Evolutionary conservation across 768 basidiomycete genomes (phyloP).

Genomic region (Chalciporus chontae): DNA sequence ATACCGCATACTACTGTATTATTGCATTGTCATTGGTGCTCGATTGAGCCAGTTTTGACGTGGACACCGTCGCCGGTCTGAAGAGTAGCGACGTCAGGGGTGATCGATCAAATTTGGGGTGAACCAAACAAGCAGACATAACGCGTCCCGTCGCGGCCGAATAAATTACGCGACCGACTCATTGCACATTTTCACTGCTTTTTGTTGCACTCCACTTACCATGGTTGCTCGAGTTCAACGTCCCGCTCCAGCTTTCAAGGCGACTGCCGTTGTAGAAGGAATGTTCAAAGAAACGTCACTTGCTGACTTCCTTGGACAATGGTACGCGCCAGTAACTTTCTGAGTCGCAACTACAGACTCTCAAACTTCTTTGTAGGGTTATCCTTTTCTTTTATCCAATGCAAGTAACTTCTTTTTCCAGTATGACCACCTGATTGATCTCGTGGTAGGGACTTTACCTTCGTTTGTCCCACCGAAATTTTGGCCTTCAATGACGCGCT

Average conservation of each 20-base stretch:
- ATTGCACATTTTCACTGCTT: background rate
- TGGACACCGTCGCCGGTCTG: no score
- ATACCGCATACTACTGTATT: background rate
- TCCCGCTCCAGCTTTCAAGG: constrained; percentile 79
- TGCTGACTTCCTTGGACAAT: constrained; percentile 73
- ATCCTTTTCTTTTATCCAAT: constrained; percentile 92
- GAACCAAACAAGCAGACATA: constrained; percentile 26
- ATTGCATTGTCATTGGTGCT: background rate
- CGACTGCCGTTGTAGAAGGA: constrained; percentile 71
- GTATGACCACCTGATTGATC: background rate
- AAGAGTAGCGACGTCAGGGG: no score
- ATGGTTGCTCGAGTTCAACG: constrained; percentile 67
- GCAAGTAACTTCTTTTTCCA: constrained; percentile 42
- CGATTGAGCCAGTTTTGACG: no score
- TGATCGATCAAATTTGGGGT: background rate
- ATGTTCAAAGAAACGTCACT: constrained; percentile 77
- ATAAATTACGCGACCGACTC: constrained; percentile 12
- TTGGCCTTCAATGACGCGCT: constrained; percentile 92
- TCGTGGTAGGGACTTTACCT: constrained; percentile 70
- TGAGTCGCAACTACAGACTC: constrained; percentile 1
- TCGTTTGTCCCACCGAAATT: constrained; percentile 94
- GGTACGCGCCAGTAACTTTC: constrained; percentile 42
- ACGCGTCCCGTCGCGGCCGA: constrained; percentile 22
- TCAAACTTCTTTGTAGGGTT: constrained; percentile 53
- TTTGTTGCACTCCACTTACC: background rate